phyloP scores from a whole-genome alignment of 176 grass and related monocot genomes.

The Tillandsia fasciculata region DNA sequence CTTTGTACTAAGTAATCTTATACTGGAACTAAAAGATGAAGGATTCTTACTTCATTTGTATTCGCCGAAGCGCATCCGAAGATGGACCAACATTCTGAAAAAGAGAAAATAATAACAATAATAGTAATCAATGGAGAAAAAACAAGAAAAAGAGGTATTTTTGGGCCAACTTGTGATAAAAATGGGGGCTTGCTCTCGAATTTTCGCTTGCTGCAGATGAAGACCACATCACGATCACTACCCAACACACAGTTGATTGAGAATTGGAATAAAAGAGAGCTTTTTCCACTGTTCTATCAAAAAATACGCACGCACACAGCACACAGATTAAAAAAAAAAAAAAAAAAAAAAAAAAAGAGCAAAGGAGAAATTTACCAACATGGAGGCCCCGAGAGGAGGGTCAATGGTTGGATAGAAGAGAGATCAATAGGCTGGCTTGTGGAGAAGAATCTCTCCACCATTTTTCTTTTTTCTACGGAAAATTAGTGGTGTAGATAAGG shows the following conservation, averaged over 20 bases:
- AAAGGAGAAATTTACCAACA: conserved; percentile 34
- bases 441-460: conserved; percentile 67
- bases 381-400: conserved; percentile 59
- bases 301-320: not conserved
- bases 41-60: conserved; percentile 72
- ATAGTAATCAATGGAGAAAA: not conserved
- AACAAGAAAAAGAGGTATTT: not conserved
- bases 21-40: not conserved
- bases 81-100: conserved; percentile 61
- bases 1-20: too few relatives aligned
- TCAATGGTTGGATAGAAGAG: conserved; percentile 11
- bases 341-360: not conserved
- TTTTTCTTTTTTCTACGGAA: not conserved
- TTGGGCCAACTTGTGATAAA: conserved; percentile 49
- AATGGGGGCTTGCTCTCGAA: conserved; percentile 74
- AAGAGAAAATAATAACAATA: conserved; percentile 3
- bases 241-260: conserved; percentile 54
- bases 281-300: conserved; percentile 54
- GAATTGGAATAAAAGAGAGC: conserved; percentile 86
- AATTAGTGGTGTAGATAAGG: not conserved
- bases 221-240: conserved; percentile 55
- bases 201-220: conserved; percentile 72
- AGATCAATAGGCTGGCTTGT: not conserved
- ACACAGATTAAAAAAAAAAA: not conserved
- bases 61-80: conserved; percentile 42